Base-by-base conservation (phyloP, 2,329 filamentous ascomycete genomes). In the Phialemoniopsis sp. region DNA sequence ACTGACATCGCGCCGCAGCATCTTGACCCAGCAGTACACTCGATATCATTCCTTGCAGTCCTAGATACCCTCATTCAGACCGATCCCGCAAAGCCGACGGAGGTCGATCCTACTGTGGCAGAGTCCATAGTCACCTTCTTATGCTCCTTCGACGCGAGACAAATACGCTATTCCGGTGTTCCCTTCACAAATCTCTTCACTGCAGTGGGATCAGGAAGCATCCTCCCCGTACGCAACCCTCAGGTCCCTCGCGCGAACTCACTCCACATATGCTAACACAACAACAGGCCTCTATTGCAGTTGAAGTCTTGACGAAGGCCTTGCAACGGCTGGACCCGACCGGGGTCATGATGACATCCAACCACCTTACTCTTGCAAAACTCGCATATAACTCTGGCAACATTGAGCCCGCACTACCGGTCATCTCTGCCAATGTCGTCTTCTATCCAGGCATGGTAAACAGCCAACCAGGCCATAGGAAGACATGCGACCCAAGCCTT, bases 321-420 rank as follows among this genome's bases (percentile, higher is more conserved):
- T 71, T 90, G 46, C 62, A 81, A 12, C 75, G 75, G 39, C 65
- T 90, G 41, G 85, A 90, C 47, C 81, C 84, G 2, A 72, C 73
- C 12, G 78, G 51, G 17, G 32, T 34, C 26, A 43, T 48, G 39
- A 35, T 52, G 26, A 52, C 50, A 13, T 50, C 50, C 13, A 48
- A 44, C 45, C 50, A 53, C 38, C 41, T 52, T 13, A 15, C 31
- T 6, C 44, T 52, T 10, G 45, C 46, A 33, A 40, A 36, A 30
- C 46, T 53, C 10, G 83, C 84, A 33, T 76, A 80, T 55, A 66
- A 74, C 38, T 70, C 72, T 26, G 62, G 75, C 47, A 57, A 57
- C 30, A 74, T 78, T 41, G 66, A 69, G 13, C 68, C 72, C 17
- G 79, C 75, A 3, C 63, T 85, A 5, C 72, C 72, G 4, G 68